A percentile compares a stretch with the other conserved stretches of the same genome.
phyloP scores from a whole-genome alignment of 495 filamentous ascomycete genomes.

The Endocarpon pusillum region DNA sequence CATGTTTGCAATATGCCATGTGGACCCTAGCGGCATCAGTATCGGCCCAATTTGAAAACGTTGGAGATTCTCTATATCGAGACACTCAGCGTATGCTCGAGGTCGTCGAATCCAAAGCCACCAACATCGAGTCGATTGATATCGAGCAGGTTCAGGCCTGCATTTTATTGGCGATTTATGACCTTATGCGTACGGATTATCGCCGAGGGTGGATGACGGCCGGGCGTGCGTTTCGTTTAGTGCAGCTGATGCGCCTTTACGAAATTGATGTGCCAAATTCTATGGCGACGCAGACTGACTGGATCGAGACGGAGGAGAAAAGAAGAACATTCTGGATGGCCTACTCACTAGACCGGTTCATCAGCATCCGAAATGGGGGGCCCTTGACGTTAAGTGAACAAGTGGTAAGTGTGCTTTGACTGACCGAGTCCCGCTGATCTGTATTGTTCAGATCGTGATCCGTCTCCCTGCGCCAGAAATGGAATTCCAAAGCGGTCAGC shows the following conservation, averaged over 20 bases:
- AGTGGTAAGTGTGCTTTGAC: conserved; percentile 14
- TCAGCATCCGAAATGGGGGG: conserved; percentile 21
- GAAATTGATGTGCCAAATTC: conserved; percentile 24
- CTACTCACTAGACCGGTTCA: conserved; percentile 28
- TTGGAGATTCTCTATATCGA: conserved; percentile 12
- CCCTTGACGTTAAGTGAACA: conserved; percentile 29
- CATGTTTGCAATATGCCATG: conserved; percentile 18
- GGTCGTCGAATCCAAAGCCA: conserved; percentile 3
- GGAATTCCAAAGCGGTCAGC: conserved; percentile 33
- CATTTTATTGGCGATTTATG: conserved; percentile 31
- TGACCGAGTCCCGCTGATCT: not conserved
- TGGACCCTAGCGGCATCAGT: conserved; percentile 16
- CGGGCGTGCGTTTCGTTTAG: conserved; percentile 31
- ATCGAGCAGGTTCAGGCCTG: conserved; percentile 29
- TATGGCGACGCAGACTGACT: conserved; percentile 2
- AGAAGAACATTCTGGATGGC: conserved; percentile 32
- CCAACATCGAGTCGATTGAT: conserved; percentile 3
- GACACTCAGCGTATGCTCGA: conserved; percentile 10
- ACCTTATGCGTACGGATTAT: conserved; percentile 26
- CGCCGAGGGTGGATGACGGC: conserved; percentile 32
- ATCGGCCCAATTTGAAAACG: conserved; percentile 10
- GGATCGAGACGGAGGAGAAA: conserved; percentile 22
- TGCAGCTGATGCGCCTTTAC: conserved; percentile 30
- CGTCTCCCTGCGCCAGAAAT: conserved; percentile 30
- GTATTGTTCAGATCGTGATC: conserved; percentile 12